Percentiles rank a stretch among this genome's conserved stretches.
phyloP scores from a whole-genome alignment of 768 basidiomycete genomes.

The Pulveroboletus frians region DNA sequence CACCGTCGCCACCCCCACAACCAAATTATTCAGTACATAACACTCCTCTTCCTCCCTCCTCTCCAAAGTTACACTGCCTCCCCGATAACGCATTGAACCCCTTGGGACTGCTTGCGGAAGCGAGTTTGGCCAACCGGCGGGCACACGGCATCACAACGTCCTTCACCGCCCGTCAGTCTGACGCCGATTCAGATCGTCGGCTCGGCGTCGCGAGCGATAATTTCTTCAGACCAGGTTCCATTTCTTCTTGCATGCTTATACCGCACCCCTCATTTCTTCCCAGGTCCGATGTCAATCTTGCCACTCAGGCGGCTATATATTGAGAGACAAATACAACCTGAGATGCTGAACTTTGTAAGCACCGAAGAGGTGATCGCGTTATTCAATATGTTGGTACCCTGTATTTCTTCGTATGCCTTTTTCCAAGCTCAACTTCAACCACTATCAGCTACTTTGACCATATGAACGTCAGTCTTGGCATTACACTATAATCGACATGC shows the following conservation, averaged over 20 bases:
- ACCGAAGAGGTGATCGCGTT: conserved; percentile 88
- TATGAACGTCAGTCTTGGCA: conserved; percentile 52
- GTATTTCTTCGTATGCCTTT: not conserved
- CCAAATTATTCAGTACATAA: conserved; percentile 26
- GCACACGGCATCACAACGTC: conserved; percentile 45
- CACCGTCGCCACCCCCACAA: conserved; percentile 46
- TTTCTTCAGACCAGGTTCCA: conserved; percentile 87
- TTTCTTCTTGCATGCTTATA: not conserved
- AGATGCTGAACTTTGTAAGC: conserved; percentile 84
- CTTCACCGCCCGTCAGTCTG: conserved; percentile 35
- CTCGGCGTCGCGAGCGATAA: conserved; percentile 80
- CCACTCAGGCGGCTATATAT: conserved; percentile 80
- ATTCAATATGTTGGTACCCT: conserved; percentile 73
- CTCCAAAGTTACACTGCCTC: conserved; percentile 84
- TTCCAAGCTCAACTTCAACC: conserved; percentile 2
- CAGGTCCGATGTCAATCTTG: conserved; percentile 84
- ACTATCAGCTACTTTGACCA: conserved; percentile 64
- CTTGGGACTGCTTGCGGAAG: conserved; percentile 87
- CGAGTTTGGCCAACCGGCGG: conserved; percentile 70
- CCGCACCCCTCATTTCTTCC: conserved; percentile 5
- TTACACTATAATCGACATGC: not conserved
- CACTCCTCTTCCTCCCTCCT: conserved; percentile 36
- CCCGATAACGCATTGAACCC: conserved; percentile 94
- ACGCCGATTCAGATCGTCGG: conserved; percentile 40
- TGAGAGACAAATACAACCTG: conserved; percentile 86